Conservation (phyloP, 495 filamentous ascomycete species). For the Astrocystis sublimbata region DNA sequence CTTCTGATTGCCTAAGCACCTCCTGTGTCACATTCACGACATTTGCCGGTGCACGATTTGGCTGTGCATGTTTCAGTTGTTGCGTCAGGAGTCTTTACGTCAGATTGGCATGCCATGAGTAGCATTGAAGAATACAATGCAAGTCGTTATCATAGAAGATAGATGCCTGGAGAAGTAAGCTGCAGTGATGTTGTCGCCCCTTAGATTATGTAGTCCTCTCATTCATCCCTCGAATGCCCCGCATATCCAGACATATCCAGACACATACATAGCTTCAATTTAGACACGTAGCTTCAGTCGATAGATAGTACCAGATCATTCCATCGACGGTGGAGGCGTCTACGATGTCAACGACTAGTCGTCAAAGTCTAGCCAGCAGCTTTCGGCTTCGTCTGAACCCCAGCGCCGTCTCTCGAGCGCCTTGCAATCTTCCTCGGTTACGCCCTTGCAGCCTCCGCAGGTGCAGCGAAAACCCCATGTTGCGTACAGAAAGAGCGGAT, state of each 20-base stretch:
- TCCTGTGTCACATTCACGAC: neutral
- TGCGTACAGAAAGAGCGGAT: slow-evolving; percentile 22
- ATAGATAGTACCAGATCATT: no score
- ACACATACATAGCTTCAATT: no score
- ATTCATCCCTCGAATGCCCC: no score
- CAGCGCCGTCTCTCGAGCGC: neutral
- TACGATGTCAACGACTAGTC: neutral
- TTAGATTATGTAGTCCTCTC: no score
- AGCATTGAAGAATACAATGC: neutral
- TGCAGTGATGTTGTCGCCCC: no score
- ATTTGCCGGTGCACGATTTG: neutral
- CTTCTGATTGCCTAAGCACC: neutral
- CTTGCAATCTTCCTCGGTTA: slow-evolving; percentile 19
- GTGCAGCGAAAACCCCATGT: slow-evolving; percentile 34
- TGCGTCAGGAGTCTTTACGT: neutral
- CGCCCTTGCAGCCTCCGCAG: slow-evolving; percentile 29
- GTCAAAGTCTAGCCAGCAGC: neutral
- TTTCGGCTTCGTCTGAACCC: neutral
- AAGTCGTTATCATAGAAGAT: no score
- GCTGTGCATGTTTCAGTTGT: neutral
- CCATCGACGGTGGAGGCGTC: no score
- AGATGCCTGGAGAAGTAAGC: no score
- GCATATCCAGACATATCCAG: no score
- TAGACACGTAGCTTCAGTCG: no score
- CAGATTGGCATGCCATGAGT: neutral